phyloP scores from a whole-genome alignment of 1,284 basidiomycete species.

The Boletus holoroseus region DNA sequence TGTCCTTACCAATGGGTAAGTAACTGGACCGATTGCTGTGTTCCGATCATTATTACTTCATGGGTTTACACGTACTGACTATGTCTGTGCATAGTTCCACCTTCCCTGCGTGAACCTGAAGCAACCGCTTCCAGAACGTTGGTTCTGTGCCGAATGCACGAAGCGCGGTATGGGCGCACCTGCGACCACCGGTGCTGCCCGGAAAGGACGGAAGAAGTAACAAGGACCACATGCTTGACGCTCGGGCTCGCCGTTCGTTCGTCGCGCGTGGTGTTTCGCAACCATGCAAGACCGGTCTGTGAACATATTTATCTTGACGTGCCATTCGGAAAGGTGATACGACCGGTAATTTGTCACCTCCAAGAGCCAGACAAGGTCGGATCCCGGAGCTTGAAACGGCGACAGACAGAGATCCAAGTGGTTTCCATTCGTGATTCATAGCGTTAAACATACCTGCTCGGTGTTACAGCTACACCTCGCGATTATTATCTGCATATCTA shows the following conservation, averaged over 20 bases:
- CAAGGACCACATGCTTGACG: conserved; percentile 1
- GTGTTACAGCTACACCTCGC: no score
- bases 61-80: conserved; percentile 12
- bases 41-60: conserved; percentile 5
- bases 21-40: conserved; percentile 13
- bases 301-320: conserved; percentile 2
- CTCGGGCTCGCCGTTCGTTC: not conserved
- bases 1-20: conserved; percentile 72
- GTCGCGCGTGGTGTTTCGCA: not conserved
- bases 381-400: not conserved
- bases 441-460: no score
- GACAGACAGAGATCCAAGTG: not conserved
- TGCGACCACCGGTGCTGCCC: conserved; percentile 24
- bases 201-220: conserved; percentile 43
- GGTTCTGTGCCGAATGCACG: conserved; percentile 56
- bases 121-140: conserved; percentile 53
- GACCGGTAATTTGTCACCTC: conserved; percentile 1
- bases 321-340: not conserved
- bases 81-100: conserved; percentile 45
- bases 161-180: conserved; percentile 31
- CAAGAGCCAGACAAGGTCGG: not conserved
- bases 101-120: conserved; percentile 57
- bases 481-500: no score
- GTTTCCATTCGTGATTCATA: not conserved
- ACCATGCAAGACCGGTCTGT: not conserved